Evolutionary conservation across 768 basidiomycete genomes (phyloP), one percentile per base, ranked within the genome.

Genomic region (Hygrocybe punicea): DNA sequence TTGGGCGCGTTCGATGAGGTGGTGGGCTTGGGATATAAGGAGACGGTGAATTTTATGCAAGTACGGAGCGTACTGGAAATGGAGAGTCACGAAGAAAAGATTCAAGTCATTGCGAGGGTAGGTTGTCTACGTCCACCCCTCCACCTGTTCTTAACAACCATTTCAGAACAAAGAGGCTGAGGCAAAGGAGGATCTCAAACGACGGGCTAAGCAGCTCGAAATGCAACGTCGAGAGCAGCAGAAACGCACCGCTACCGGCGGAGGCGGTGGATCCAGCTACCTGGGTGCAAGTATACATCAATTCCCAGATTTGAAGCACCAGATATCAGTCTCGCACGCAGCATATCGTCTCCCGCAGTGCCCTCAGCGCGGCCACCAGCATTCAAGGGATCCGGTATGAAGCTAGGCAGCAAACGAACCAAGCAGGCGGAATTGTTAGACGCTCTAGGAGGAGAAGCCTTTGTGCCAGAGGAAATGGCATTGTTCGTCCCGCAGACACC

Each of bases 121-220:
- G 59, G 86, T 73, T 48, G 39, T 51, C 19, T 37, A 53, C 14
- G 19, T 55, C 24, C 58, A 40, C 11, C n/a, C n/a, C n/a, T 58
- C 46, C 55, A 36, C 11, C 17, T 44, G 34, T 29, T 47, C 3
- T 7, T 19, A 14, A 33, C 40, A 49, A n/a, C n/a, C n/a, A n/a
- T 23, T 53, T 13, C 62, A 95, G 89, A 98, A 99, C 78, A 98
- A 98, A 74, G 97, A 99, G 74, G 93, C 93, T 6, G 97, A 99
- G 67, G 97, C 96, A 2, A 99, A 99, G 70, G 97, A 99, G 70
- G 96, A 98, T 67, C 87, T 99, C 68, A 98, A 98, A 71, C 86
- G 97, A 39, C 88, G 96, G 29, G 95, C 97, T 1, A 97, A 97
- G 70, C 94, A 98, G 67, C 84, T 99, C 59, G 97, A 99, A 72